Percentiles rank a stretch among this genome's conserved stretches.
phyloP scores from a whole-genome alignment of 1,284 basidiomycete species.

The Marasmius tenuissimus region DNA sequence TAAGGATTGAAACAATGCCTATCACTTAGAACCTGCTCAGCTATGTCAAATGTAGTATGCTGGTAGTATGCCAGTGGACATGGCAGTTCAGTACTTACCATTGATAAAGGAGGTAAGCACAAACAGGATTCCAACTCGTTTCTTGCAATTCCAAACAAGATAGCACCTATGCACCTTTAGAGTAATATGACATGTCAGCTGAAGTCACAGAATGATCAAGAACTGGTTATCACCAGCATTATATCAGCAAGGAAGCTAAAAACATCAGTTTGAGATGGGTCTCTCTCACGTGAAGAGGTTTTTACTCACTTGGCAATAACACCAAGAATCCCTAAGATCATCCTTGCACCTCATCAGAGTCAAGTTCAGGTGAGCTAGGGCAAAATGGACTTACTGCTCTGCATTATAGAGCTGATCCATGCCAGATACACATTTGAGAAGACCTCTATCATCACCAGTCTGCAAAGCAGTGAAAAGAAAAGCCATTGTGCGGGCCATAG shows the following conservation, averaged over 20 bases:
- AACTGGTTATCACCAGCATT: not conserved
- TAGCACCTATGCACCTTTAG: not conserved
- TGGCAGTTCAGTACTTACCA: too few relatives aligned
- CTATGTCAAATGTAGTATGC: not conserved
- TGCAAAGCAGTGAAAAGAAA: not conserved
- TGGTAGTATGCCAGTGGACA: too few relatives aligned
- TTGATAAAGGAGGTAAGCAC: not conserved
- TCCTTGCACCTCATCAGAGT: too few relatives aligned
- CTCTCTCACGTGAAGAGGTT: not conserved
- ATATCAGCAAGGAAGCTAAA: not conserved
- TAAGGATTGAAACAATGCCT: not conserved
- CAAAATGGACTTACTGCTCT: not conserved
- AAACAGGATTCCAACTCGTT: not conserved
- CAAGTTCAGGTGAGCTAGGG: too few relatives aligned
- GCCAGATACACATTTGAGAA: not conserved
- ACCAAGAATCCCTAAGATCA: too few relatives aligned
- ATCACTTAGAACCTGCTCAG: not conserved
- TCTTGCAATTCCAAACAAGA: not conserved
- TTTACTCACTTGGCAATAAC: not conserved
- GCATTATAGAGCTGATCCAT: not conserved
- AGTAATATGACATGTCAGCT: not conserved
- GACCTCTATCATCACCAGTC: not conserved
- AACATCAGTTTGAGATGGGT: not conserved
- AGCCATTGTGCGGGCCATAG: not conserved
- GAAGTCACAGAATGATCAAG: not conserved